Evolutionary conservation across 2,329 filamentous ascomycete species (phyloP), one percentile per base, ranked within the genome.

Genomic region (Thermochaetoides dissita): DNA sequence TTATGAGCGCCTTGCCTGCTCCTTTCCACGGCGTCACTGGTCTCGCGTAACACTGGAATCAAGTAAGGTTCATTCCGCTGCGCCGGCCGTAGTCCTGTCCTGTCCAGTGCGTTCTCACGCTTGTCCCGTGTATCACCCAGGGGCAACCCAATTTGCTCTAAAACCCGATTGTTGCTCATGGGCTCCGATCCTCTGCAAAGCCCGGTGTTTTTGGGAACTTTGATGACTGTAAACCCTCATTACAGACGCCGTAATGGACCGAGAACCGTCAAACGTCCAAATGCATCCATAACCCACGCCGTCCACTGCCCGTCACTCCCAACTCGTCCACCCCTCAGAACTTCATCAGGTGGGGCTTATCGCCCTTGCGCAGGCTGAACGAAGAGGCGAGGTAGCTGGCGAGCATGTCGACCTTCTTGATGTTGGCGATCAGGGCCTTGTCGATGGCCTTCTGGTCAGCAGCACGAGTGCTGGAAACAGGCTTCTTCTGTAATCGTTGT

Each of bases 271-370:
- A 68, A 74, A 75, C 69, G 71, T 74, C 70, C 71, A 74, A 73
- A 75, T 76, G 73, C 72, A 75, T 50, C 66, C 62, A 63, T 64
- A 57, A 58, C 58, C 61, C 57, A 58, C 57, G 49, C 60, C 59
- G 55, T 54, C 54, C 51, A 55, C 50, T 52, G 48, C 46, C 42
- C 51, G 50, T 45, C 47, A 49, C 47, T 35, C 34, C 34, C 34
- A 34, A 34, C 32, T 36, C 38, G 40, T 12, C 10, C 41, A 34
- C 35, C 38, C 44, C 49, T 51, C 95, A 98, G 80, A 89, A 98
- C 73, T 85, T 84, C 91, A 98, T 96, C 81, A 94, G 85, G 75
- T 98, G 91, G 72, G 91, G 91, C 82, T 89, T 88, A 79, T 98
- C 89, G 64, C 91, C 91, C 77, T 88, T 95, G 74, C 89, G 84